Evolutionary conservation across 352 stramenopile genomes (phyloP).

Genomic region (Pelagophyceae sp.): DNA sequence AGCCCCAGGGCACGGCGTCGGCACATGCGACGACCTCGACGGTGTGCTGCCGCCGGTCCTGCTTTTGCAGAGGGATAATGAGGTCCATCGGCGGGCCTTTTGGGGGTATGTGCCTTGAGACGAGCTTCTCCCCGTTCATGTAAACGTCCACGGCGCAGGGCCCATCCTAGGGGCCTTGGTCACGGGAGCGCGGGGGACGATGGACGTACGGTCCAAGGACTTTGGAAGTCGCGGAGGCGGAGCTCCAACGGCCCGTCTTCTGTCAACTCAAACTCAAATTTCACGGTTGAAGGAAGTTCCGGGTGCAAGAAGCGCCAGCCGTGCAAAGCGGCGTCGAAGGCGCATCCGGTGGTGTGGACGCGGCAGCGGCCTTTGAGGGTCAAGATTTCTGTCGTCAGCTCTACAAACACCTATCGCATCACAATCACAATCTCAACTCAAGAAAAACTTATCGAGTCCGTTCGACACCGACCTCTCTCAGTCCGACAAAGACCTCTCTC

Average conservation of each 20-base stretch:
- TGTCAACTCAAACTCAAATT: too few relatives aligned
- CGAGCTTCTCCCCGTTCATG: background rate
- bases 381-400: too few relatives aligned
- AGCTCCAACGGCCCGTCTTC: too few relatives aligned
- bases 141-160: background rate
- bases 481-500: too few relatives aligned
- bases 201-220: too few relatives aligned
- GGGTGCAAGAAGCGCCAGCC: constrained; percentile 13
- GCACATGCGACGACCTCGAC: background rate
- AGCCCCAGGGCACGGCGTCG: background rate
- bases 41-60: background rate
- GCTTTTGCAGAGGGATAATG: background rate
- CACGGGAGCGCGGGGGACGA: too few relatives aligned
- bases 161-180: background rate
- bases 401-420: too few relatives aligned
- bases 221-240: background rate
- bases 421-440: too few relatives aligned
- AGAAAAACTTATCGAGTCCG: too few relatives aligned
- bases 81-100: background rate
- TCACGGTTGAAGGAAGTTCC: too few relatives aligned
- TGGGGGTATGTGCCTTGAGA: background rate
- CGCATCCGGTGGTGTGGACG: background rate
- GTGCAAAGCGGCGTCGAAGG: background rate
- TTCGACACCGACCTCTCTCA: too few relatives aligned
- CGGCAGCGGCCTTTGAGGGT: background rate